Percentiles rank a stretch among this genome's conserved stretches.
Conservation (phyloP, 169 alveolate genomes). For the Eimeria brunetti region DNA sequence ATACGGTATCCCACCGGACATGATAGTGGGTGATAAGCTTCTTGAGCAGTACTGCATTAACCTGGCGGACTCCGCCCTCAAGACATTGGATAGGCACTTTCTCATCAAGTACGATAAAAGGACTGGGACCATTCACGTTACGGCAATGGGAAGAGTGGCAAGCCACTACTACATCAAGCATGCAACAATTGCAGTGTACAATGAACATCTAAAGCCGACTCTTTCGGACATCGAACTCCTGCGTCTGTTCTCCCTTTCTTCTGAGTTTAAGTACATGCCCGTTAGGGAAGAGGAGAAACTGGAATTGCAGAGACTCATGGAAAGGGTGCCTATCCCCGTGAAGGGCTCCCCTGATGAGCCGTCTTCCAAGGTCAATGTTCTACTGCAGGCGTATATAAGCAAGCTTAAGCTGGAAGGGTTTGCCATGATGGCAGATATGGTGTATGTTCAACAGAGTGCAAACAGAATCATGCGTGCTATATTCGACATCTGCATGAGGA, state of each 20-base stretch:
- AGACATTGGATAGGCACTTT: slow-evolving; percentile 93
- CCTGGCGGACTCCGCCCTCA: slow-evolving; percentile 94
- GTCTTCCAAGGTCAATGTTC: slow-evolving; percentile 96
- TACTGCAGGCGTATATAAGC: slow-evolving; percentile 98
- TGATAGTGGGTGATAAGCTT: slow-evolving; percentile 74
- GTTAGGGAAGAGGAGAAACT: slow-evolving; percentile 98
- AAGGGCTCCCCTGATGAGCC: slow-evolving; percentile 92
- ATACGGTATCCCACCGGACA: slow-evolving; percentile 91
- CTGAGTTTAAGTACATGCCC: slow-evolving; percentile 98
- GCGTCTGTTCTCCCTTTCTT: slow-evolving; percentile 96
- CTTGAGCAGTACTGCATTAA: slow-evolving; percentile 78
- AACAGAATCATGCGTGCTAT: slow-evolving; percentile 99
- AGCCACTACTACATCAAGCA: slow-evolving; percentile 97
- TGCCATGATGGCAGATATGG: slow-evolving; percentile 99
- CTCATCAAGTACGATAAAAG: slow-evolving; percentile 96
- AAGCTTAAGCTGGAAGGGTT: slow-evolving; percentile 97
- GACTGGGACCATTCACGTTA: slow-evolving; percentile 92
- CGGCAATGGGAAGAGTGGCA: slow-evolving; percentile 99
- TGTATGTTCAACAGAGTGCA: slow-evolving; percentile 98
- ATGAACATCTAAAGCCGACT: slow-evolving; percentile 94
- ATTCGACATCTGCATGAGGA: slow-evolving; percentile 96
- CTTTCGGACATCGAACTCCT: slow-evolving; percentile 97
- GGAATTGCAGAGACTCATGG: slow-evolving; percentile 96
- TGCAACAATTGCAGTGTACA: slow-evolving; percentile 96
- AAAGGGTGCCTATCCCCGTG: slow-evolving; percentile 96